Percentiles rank a stretch among this genome's conserved stretches.
These are phyloP conservation scores for Comarum palustre DNA, from an alignment of 306 rosid genomes.

Conservation along the genomic window DNA sequence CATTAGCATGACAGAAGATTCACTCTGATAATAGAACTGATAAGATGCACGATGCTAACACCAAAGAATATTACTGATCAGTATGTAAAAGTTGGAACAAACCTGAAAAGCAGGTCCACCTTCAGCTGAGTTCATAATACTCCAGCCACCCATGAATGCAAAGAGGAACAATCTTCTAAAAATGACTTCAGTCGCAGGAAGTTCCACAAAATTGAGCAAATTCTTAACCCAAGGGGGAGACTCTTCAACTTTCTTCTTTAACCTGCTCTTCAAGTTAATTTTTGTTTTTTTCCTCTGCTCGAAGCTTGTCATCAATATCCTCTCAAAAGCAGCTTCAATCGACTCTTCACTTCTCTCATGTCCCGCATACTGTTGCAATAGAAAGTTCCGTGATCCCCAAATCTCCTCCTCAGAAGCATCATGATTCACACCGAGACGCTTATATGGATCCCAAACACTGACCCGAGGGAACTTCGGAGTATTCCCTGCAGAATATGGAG, in stretches of 20 bases:
- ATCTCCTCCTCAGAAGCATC: conserved; percentile 96
- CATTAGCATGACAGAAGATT: not conserved
- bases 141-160: conserved; percentile 97
- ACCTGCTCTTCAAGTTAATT: conserved; percentile 84
- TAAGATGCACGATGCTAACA: not conserved
- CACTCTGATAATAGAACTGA: not conserved
- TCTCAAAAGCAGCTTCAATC: conserved; percentile 93
- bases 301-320: conserved; percentile 83
- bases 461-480: conserved; percentile 64
- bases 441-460: conserved; percentile 83
- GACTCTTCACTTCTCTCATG: conserved; percentile 94
- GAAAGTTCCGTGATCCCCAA: conserved; percentile 91
- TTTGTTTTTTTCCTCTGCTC: conserved; percentile 82
- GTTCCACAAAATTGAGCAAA: conserved; percentile 74
- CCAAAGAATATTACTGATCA: not conserved
- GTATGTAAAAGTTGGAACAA: conserved; percentile 30
- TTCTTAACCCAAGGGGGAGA: conserved; percentile 95
- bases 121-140: conserved; percentile 93
- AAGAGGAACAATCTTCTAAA: conserved; percentile 89
- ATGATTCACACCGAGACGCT: conserved; percentile 69
- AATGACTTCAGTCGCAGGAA: conserved; percentile 76
- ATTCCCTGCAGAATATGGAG: conserved; percentile 44
- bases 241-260: conserved; percentile 95
- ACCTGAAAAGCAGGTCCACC: conserved; percentile 99
- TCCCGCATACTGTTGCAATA: conserved; percentile 87